A percentile compares a stretch with the other conserved stretches of the same genome.
These are phyloP conservation scores for Micractinium sp. DNA, from an alignment of 139 green algal genomes.

Conservation along the genomic window DNA sequence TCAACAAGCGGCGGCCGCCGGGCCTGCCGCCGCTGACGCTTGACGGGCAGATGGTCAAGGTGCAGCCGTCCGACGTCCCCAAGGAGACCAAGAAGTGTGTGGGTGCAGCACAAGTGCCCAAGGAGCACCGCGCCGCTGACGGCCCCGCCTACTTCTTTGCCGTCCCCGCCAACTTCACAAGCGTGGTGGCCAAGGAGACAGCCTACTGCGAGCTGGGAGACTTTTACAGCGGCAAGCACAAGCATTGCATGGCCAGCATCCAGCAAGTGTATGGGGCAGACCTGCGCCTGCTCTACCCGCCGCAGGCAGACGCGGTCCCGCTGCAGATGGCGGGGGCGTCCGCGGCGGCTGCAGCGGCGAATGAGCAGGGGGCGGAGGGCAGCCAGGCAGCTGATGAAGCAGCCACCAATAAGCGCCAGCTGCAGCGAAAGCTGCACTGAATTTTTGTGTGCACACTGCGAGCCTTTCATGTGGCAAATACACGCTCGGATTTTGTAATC, in stretches of 20 bases:
- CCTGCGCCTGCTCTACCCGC: slow-evolving; percentile 5
- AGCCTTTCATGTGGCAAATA: too few relatives aligned
- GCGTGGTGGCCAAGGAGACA: not conserved
- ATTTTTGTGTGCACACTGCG: not conserved
- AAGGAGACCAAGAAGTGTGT: not conserved
- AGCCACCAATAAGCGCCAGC: not conserved
- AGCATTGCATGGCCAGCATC: not conserved
- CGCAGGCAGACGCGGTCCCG: not conserved
- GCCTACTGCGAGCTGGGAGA: not conserved
- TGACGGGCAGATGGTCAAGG: not conserved
- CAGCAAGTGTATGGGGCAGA: not conserved
- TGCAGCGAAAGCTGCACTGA: not conserved
- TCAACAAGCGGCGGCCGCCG: not conserved
- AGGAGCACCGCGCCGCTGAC: not conserved
- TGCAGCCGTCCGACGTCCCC: not conserved
- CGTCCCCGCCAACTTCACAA: not conserved
- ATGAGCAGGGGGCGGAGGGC: not conserved
- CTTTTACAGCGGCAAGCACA: not conserved
- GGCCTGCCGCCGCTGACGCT: not conserved
- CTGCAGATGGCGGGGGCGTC: not conserved
- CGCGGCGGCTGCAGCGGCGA: too few relatives aligned
- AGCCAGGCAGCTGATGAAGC: not conserved
- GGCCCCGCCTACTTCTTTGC: not conserved
- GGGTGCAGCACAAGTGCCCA: not conserved
- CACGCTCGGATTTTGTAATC: too few relatives aligned